A percentile compares a stretch with the other conserved stretches of the same genome.
Evolutionary conservation across 139 green algal genomes (phyloP).

Genomic region (Coccomyxa sp.): DNA sequence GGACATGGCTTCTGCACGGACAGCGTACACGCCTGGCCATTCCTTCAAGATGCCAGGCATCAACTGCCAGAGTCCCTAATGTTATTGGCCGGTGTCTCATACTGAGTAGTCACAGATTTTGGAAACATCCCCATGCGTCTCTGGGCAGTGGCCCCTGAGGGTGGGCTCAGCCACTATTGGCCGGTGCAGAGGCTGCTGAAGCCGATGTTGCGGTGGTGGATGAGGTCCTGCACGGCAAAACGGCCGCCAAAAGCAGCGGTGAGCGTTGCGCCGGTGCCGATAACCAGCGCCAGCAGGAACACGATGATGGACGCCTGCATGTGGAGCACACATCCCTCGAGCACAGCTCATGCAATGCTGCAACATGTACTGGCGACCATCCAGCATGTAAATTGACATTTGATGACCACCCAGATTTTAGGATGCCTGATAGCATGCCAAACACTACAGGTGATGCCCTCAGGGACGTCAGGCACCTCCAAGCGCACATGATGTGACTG

Average conservation of each 20-base stretch:
- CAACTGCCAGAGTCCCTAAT: too few relatives aligned
- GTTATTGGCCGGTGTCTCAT: too few relatives aligned
- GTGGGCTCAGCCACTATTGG: background rate
- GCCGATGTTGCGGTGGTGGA: background rate
- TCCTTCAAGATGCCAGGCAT: too few relatives aligned
- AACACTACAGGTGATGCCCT: background rate
- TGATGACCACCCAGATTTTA: background rate
- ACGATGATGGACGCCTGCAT: slow-evolving; percentile 26
- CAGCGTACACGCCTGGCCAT: too few relatives aligned
- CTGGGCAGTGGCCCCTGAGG: background rate
- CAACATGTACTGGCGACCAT: background rate
- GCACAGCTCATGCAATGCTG: background rate
- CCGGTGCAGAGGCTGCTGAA: slow-evolving; percentile 9
- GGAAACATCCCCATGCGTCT: background rate
- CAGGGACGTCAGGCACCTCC: background rate
- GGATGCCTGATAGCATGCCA: background rate
- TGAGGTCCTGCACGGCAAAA: slow-evolving; percentile 9
- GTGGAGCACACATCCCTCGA: slow-evolving; percentile 1
- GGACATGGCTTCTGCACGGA: too few relatives aligned
- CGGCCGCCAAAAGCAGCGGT: slow-evolving; percentile 17
- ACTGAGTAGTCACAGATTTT: too few relatives aligned
- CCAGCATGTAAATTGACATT: background rate
- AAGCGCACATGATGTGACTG: too few relatives aligned
- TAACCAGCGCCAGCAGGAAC: slow-evolving; percentile 21
- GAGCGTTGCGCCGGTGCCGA: slow-evolving; percentile 18